Evolutionary conservation across 768 basidiomycete species (phyloP).

Genomic region (Tremella yokohamensis): DNA sequence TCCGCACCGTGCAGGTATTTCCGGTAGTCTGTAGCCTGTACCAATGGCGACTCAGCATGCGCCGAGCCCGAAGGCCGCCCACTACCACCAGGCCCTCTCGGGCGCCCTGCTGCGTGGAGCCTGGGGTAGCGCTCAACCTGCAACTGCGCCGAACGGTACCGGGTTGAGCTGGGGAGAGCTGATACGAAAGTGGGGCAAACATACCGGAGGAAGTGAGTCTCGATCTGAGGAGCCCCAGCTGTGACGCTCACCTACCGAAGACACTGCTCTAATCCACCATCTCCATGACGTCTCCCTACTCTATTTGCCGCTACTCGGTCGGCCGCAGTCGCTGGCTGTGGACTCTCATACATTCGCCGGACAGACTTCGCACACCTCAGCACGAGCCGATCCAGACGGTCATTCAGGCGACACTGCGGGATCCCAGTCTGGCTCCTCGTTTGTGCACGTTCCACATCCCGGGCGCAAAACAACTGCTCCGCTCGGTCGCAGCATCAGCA

Average conservation of each 20-base stretch:
- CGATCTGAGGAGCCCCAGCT: neutral
- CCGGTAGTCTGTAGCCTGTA: too few relatives aligned
- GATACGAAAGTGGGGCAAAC: conserved; percentile 50
- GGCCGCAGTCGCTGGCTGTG: neutral
- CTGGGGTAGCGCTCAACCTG: conserved; percentile 41
- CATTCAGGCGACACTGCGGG: conserved; percentile 2
- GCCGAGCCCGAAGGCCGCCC: conserved; percentile 40
- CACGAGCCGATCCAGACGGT: conserved; percentile 1
- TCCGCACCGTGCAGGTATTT: too few relatives aligned
- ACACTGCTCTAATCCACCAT: conserved; percentile 39
- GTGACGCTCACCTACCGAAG: conserved; percentile 16
- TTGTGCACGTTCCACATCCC: conserved; percentile 31
- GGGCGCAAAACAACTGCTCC: conserved; percentile 8
- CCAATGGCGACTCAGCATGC: neutral
- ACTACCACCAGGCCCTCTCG: conserved; percentile 39
- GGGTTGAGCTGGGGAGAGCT: conserved; percentile 45
- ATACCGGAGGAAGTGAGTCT: conserved; percentile 47
- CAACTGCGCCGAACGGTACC: conserved; percentile 39
- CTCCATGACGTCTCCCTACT: conserved; percentile 42
- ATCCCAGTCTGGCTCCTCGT: conserved; percentile 18
- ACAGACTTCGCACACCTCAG: neutral
- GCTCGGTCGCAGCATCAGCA: conserved; percentile 1
- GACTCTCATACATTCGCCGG: neutral
- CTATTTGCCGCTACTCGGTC: conserved; percentile 28
- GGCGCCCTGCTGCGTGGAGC: conserved; percentile 41